Base-by-base conservation (phyloP, 208 protist genomes). In the Acanthamoeba royreba region DNA sequence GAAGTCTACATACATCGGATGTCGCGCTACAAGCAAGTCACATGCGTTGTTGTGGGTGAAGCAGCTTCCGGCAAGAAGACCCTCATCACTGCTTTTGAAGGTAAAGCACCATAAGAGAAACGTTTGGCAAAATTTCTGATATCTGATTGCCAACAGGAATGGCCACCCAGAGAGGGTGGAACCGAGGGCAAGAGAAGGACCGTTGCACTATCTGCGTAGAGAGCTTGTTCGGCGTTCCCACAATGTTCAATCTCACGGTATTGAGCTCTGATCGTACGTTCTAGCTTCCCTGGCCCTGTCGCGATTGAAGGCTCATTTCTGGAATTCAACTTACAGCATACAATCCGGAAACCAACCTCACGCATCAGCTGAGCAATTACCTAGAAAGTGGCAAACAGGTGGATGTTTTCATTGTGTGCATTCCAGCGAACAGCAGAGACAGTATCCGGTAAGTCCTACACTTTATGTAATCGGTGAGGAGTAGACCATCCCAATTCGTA, bases 231-330 rank as follows among this genome's bases (percentile, higher is more conserved):
- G 49, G 83, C 0, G 83, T 90, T 11, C 83, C 83, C 47, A 66
- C 40, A 7, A 90, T 90, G 83, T 90, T 90, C 49, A 63, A 90
- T 42, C 83, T 90, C 47, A 90, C 83, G 31, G 83, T 90, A 2
- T 19, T 83, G 42, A 15, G 5, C 5, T 38, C 72, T 0, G 35
- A 33, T 17, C 42, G 72, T 83, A 83, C 72, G 49, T 19, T 55
- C 49, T 55, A 55, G 49, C 55, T 28, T 25, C 0, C 55, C 55
- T 35, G 5, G 11, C 17, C 11, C 15, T 28, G 17, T 1, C 17
- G 53, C 69, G 5, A 19, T 25, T 45, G 8, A 45, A 77, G 13
- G 66, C n/a, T 5, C 9, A 22, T 5, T 8, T 4, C 22, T 45
- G 9, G 66, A 42, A 22, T 58, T 58, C 49, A 13, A n/a, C 4